Conservation (phyloP, 139 green algal genomes). For the Chlorella ohadii region DNA sequence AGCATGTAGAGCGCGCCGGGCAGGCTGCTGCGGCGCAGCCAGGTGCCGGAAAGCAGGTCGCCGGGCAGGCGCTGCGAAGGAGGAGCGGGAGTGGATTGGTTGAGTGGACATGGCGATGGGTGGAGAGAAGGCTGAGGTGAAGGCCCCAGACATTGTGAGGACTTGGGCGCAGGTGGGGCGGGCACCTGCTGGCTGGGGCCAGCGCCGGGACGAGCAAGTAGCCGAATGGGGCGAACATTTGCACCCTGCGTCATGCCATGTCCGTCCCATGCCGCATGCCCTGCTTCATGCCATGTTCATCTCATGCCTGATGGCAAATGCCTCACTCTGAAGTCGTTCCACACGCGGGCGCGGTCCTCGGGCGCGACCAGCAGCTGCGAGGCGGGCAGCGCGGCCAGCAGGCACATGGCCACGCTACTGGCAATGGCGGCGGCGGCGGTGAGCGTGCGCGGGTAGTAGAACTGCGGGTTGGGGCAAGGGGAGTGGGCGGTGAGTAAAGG, state of each 20-base stretch:
- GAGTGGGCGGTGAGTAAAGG: too few relatives aligned
- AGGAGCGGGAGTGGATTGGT: not conserved
- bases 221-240: too few relatives aligned
- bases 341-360: conserved; percentile 16
- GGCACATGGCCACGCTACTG: not conserved
- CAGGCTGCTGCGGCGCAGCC: conserved; percentile 2
- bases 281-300: too few relatives aligned
- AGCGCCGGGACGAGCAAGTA: too few relatives aligned
- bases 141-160: too few relatives aligned
- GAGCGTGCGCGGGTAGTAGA: conserved; percentile 33
- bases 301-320: too few relatives aligned
- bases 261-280: too few relatives aligned
- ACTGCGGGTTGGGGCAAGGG: not conserved
- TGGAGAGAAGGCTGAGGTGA: not conserved
- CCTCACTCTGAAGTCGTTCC: conserved; percentile 32
- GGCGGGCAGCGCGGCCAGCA: conserved; percentile 29
- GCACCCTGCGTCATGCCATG: too few relatives aligned
- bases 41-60: not conserved
- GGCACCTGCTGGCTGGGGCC: too few relatives aligned
- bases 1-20: conserved; percentile 15
- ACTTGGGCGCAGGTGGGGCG: too few relatives aligned
- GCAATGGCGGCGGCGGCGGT: conserved; percentile 8
- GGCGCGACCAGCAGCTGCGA: conserved; percentile 4
- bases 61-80: conserved; percentile 3
- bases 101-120: too few relatives aligned